Percentiles rank a stretch among this genome's conserved stretches.
Evolutionary conservation across 768 basidiomycete species (phyloP).

Genomic region (Boletus subcaerulescens): DNA sequence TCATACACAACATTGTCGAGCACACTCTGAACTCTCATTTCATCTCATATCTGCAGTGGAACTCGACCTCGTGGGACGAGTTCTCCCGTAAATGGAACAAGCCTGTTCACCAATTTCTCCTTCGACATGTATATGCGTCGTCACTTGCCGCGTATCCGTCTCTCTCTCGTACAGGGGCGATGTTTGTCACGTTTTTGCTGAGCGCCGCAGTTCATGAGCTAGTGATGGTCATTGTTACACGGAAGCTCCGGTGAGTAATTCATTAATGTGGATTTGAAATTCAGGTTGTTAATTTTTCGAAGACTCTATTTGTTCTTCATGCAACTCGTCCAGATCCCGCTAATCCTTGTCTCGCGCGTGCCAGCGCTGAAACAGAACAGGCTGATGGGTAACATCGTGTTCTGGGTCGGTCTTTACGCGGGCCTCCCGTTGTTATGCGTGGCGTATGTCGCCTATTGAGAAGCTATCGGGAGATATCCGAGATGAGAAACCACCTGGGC

Average conservation of each 20-base stretch:
- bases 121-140: conserved; percentile 93
- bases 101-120: conserved; percentile 89
- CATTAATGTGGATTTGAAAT: not conserved
- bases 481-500: not conserved
- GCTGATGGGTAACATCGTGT: conserved; percentile 78
- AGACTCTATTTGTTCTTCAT: conserved; percentile 86
- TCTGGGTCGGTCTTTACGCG: conserved; percentile 90
- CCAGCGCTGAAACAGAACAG: conserved; percentile 79
- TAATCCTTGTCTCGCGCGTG: conserved; percentile 78
- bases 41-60: conserved; percentile 60
- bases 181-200: conserved; percentile 89
- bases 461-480: conserved; percentile 1
- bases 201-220: conserved; percentile 91
- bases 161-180: conserved; percentile 75
- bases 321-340: conserved; percentile 86
- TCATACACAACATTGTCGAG: not conserved
- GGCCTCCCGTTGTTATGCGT: conserved; percentile 95
- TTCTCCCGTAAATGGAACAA: conserved; percentile 99
- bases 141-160: conserved; percentile 69
- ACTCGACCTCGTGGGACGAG: conserved; percentile 95
- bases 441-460: conserved; percentile 57
- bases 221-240: conserved; percentile 93
- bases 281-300: not conserved
- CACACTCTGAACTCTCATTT: not conserved
- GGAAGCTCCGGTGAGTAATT: conserved; percentile 73